Evolutionary conservation across 148 eudicot species (phyloP).

Genomic region (Rhododendron ovatum): DNA sequence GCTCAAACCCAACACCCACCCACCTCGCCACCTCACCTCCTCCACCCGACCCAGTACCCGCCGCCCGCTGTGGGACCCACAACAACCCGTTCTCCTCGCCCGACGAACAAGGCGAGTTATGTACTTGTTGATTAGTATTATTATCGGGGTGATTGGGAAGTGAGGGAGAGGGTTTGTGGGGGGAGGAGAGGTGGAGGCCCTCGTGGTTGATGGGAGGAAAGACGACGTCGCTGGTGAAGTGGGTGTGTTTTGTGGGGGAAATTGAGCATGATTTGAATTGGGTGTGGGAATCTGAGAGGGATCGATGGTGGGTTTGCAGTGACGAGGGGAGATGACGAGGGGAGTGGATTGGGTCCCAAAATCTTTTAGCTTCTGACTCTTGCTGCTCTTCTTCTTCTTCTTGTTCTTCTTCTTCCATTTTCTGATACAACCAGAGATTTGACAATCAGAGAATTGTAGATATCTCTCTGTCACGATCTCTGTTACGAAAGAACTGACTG

Average conservation of each 20-base stretch:
- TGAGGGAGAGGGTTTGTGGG: not conserved
- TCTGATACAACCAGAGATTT: not conserved
- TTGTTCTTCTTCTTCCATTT: constrained; percentile 11
- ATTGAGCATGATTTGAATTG: not conserved
- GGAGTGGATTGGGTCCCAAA: not conserved
- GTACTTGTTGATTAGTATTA: not conserved
- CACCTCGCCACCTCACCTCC: constrained; percentile 10
- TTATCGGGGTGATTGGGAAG: not conserved
- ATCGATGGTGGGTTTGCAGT: not conserved
- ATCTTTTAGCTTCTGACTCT: not conserved
- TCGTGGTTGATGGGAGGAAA: constrained; percentile 51
- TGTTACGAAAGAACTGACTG: not conserved
- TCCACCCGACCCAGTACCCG: not conserved
- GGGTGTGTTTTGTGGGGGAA: not conserved
- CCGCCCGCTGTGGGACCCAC: not conserved
- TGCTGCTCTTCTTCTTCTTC: not conserved
- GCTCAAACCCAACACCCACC: constrained; percentile 28
- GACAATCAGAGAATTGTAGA: not conserved
- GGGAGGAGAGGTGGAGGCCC: constrained; percentile 25
- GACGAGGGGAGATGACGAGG: not conserved
- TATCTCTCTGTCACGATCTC: not conserved
- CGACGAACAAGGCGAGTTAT: not conserved
- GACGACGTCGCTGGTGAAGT: not conserved
- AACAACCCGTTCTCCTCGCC: not conserved
- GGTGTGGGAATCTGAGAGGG: constrained; percentile 15